Evolutionary conservation across 1,284 basidiomycete genomes (phyloP), one percentile per base, ranked within the genome.

Genomic region (Pisolithus thermaeus): DNA sequence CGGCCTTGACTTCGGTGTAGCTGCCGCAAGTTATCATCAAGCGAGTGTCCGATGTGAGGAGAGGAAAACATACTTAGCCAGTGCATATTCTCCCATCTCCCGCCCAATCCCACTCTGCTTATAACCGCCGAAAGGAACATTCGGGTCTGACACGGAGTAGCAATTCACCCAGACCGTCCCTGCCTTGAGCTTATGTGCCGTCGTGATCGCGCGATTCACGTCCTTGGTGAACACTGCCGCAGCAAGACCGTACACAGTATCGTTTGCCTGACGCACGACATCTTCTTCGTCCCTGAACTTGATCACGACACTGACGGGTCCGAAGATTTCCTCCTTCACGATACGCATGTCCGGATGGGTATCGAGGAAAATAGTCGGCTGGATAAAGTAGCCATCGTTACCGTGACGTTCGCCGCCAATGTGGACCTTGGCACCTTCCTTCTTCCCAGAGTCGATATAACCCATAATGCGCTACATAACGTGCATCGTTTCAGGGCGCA

Each of bases 311-410:
- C 80, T 81, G 46, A 90, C 86, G 41, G 92, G 92, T 7, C 91
- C 92, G 32, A 94, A 93, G 64, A 95, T 93, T 72, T 97, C 94
- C 72, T 97, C 94, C 62, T 79, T 71, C 55, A 90, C 86, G 63
- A 97, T 96, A 73, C 81, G 85, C 88, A 93, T 92, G 56, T 87
- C 77, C 32, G 83, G 77, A 46, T 75, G 79, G 37, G 82, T 81
- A 64, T 93, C 76, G 39, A 86, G 87, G 78, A 96, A 95, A 69
- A 96, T 83, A 35, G 92, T 96, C 16, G 87, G 90, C 59, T 79
- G 61, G 69, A 90, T 81, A 69, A 81, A 90, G 76, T 79, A 90
- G 1, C 87, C 87, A 63, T 90, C 81, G 8, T 71, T 72, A 39
- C 92, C 88, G 63, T 83, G 71, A 43, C 87, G 81, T 55, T 80